Base-by-base conservation (phyloP, 2,329 filamentous ascomycete genomes). In the Colletotrichum tofieldiae region DNA sequence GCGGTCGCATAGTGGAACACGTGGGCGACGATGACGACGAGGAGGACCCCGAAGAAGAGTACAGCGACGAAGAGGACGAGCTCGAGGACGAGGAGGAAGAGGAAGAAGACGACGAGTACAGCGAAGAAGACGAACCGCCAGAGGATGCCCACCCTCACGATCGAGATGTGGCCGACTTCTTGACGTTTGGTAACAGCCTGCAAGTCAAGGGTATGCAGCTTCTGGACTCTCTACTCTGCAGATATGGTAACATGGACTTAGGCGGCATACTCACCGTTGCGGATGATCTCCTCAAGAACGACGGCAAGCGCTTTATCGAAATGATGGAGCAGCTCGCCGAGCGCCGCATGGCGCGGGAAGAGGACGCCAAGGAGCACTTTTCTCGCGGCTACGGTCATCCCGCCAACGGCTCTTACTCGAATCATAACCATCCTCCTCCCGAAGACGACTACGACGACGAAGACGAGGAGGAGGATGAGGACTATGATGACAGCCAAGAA, bases 251-350 rank as follows among this genome's bases (percentile, higher is more conserved):
- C 83, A 82, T 83, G 82, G 82, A 83, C 79, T 83, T 89, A 94
- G 95, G 96, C 87, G 97, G 96, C 81, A 98, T 99, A 83, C 91
- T 99, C 81, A 99, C 96, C 76, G 96, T 99, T 80, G 96, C 96
- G 82, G 96, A 99, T 86, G 96, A 99, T 84, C 88, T 99, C 76
- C 90, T 99, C 75, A 98, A 98, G 84, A 99, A 99, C 84, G 96
- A 99, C 83, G 96, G 96, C 79, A 98, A 97, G 84, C 97, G 98
- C 80, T 99, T 99, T 85, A 99, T 99, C 83, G 96, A 99, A 82
- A 99, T 99, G 96, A 99, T 99, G 96, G 96, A 99, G 83, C 96
- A 98, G 85, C 89, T 99, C 78, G 96, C 96, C 47, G 96, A 99
- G 85, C 94, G 96, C 78, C 91, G 96, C 78, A 98, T 99, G 96